Conservation (phyloP, 1,284 basidiomycete genomes). For the Cronartium quercuum region DNA sequence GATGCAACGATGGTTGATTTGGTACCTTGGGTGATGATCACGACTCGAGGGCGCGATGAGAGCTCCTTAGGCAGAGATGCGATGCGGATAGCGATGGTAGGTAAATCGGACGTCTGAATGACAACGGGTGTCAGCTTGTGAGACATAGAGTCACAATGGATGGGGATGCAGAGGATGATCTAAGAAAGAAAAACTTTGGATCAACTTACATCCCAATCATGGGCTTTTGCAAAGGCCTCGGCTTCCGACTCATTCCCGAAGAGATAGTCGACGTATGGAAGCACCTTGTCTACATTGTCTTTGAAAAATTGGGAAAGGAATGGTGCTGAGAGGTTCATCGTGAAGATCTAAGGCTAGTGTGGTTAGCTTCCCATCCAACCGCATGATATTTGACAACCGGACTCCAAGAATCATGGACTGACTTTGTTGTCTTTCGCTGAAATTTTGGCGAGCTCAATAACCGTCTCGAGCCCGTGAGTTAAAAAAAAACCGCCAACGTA, state of each 20-base stretch:
- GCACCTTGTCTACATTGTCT: conserved; percentile 66
- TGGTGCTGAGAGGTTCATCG: conserved; percentile 90
- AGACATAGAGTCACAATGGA: background rate
- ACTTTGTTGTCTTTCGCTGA: conserved; percentile 75
- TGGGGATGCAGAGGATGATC: background rate
- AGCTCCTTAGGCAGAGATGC: conserved; percentile 63
- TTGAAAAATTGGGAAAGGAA: conserved; percentile 96
- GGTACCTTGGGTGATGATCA: conserved; percentile 87
- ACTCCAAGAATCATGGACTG: conserved; percentile 38
- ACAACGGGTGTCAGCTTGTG: background rate
- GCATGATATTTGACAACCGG: conserved; percentile 5
- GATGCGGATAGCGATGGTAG: conserved; percentile 65
- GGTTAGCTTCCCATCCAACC: background rate
- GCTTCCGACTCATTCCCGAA: conserved; percentile 96
- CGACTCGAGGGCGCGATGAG: conserved; percentile 66
- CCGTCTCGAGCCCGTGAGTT: conserved; percentile 77
- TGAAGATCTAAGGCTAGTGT: conserved; percentile 61
- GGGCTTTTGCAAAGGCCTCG: conserved; percentile 71
- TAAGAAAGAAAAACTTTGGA: background rate
- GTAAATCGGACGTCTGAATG: conserved; percentile 58
- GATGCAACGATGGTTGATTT: conserved; percentile 72
- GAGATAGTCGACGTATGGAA: conserved; percentile 76
- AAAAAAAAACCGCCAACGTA: conserved; percentile 98
- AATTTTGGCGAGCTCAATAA: conserved; percentile 70
- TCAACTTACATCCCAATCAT: conserved; percentile 52